Percentiles rank a stretch among this genome's conserved stretches.
These are phyloP conservation scores for Saccharomyces paradoxus DNA, from an alignment of 805 yeast species.

Conservation along the genomic window DNA sequence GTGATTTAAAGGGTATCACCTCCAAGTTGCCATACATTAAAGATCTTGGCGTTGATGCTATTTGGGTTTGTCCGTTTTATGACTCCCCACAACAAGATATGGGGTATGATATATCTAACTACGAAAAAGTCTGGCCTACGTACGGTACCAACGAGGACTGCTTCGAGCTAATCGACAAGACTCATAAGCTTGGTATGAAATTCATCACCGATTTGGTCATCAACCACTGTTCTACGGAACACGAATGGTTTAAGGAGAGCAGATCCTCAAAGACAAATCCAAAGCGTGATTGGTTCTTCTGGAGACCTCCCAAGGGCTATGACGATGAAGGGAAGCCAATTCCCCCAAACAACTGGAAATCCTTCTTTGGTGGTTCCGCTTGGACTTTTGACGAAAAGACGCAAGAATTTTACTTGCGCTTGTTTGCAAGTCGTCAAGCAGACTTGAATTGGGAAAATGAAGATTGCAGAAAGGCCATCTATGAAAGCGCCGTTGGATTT, in stretches of 20 bases:
- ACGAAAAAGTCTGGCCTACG: neutral
- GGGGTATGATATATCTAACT: too few relatives aligned
- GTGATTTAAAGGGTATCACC: slow-evolving; percentile 29
- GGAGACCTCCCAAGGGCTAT: slow-evolving; percentile 42
- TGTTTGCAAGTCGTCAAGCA: slow-evolving; percentile 51
- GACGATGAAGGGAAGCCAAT: slow-evolving; percentile 33
- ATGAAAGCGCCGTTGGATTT: slow-evolving; percentile 40
- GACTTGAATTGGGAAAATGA: slow-evolving; percentile 52
- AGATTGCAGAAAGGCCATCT: slow-evolving; percentile 29
- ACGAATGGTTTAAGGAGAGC: slow-evolving; percentile 50
- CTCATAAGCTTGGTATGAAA: slow-evolving; percentile 43
- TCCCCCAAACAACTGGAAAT: slow-evolving; percentile 38
- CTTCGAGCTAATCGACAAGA: slow-evolving; percentile 39
- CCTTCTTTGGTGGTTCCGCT: slow-evolving; percentile 45
- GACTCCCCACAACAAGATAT: too few relatives aligned
- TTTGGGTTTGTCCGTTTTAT: slow-evolving; percentile 53
- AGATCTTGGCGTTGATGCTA: slow-evolving; percentile 40
- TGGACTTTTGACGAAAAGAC: slow-evolving; percentile 20
- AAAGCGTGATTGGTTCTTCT: slow-evolving; percentile 53
- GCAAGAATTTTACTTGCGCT: slow-evolving; percentile 46
- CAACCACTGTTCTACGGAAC: slow-evolving; percentile 48
- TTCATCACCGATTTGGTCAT: slow-evolving; percentile 47
- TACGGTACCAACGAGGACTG: slow-evolving; percentile 50
- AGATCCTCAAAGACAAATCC: slow-evolving; percentile 41
- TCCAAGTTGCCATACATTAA: slow-evolving; percentile 42